A percentile compares a stretch with the other conserved stretches of the same genome.
Evolutionary conservation across 1,139 yeast genomes (phyloP).

Genomic region (Sugiyamaella novakii): DNA sequence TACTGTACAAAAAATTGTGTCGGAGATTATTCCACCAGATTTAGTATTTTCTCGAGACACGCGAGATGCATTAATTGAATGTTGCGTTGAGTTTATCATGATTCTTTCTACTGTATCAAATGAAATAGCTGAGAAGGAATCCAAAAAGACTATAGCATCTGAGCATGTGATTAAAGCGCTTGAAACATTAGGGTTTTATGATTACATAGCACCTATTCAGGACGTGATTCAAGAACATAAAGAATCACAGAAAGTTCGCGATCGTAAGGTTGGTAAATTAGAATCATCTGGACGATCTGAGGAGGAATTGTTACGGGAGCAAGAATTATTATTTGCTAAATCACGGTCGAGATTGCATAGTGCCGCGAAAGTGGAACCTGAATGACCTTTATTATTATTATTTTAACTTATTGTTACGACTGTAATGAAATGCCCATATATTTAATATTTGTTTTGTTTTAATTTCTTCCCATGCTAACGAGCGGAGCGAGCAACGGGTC

Average conservation of each 20-base stretch:
- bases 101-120: slow-evolving; percentile 90
- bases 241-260: slow-evolving; percentile 76
- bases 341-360: slow-evolving; percentile 61
- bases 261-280: slow-evolving; percentile 88
- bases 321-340: slow-evolving; percentile 87
- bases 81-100: slow-evolving; percentile 96
- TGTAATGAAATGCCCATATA: slow-evolving; percentile 14
- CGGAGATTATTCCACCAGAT: slow-evolving; percentile 86
- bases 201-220: slow-evolving; percentile 80
- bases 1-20: slow-evolving; percentile 91
- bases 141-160: slow-evolving; percentile 94
- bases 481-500: not conserved
- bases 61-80: slow-evolving; percentile 90
- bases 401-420: slow-evolving; percentile 15
- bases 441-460: no score
- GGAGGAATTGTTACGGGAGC: slow-evolving; percentile 88
- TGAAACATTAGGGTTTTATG: slow-evolving; percentile 82
- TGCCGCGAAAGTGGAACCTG: slow-evolving; percentile 15
- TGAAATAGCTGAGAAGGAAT: slow-evolving; percentile 94
- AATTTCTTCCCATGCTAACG: not conserved
- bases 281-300: slow-evolving; percentile 91
- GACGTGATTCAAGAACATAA: slow-evolving; percentile 84
- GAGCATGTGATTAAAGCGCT: slow-evolving; percentile 94
- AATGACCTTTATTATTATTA: slow-evolving; percentile 12
- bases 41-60: slow-evolving; percentile 91